Evolutionary conservation across 164 flowering plant species (phyloP).

Genomic region (Aristolochia californica): DNA sequence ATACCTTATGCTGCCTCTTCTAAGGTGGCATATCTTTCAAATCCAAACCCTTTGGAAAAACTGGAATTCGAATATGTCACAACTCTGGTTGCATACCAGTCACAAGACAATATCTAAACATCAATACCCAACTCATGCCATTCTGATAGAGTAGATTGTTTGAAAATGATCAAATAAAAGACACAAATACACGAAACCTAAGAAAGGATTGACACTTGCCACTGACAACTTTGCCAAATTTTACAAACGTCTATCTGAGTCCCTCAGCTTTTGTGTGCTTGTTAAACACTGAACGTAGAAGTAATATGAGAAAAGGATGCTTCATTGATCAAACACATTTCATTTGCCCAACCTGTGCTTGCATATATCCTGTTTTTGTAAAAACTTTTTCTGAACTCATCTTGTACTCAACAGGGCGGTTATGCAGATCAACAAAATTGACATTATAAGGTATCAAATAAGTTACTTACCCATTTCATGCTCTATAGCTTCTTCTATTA

Average conservation of each 20-base stretch:
- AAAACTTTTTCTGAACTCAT: too few species aligned
- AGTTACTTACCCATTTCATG: too few species aligned
- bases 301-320: too few species aligned
- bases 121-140: not conserved
- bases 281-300: slow-evolving; percentile 34
- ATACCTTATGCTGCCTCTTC: slow-evolving; percentile 72
- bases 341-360: too few species aligned
- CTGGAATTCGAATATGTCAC: slow-evolving; percentile 69
- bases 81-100: slow-evolving; percentile 24
- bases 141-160: not conserved
- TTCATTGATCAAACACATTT: too few species aligned
- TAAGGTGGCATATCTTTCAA: slow-evolving; percentile 58
- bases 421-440: too few species aligned
- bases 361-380: too few species aligned
- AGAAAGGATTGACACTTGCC: not conserved
- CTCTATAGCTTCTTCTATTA: too few species aligned
- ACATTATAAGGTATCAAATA: too few species aligned
- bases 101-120: not conserved
- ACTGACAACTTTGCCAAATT: slow-evolving; percentile 46
- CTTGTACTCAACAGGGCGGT: too few species aligned
- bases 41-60: slow-evolving; percentile 85
- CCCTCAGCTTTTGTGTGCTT: slow-evolving; percentile 55
- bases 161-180: not conserved
- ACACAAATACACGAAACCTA: too few species aligned
- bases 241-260: slow-evolving; percentile 38